These are phyloP conservation scores for Mycena floridula DNA, from an alignment of 768 basidiomycete genomes.

Conservation along the genomic window DNA sequence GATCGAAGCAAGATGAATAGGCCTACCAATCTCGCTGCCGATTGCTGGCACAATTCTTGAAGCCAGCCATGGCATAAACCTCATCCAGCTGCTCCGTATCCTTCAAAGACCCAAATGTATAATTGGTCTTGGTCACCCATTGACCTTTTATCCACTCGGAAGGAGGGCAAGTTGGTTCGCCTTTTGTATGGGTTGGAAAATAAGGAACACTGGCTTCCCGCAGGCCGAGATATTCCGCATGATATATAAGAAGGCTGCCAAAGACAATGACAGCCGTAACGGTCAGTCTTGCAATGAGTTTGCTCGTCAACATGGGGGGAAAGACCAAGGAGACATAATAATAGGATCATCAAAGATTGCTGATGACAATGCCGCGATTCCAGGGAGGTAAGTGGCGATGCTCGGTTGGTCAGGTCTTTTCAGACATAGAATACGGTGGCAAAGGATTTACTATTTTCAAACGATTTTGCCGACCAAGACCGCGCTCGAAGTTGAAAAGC, in stretches of 20 bases:
- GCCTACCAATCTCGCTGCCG: constrained; percentile 47
- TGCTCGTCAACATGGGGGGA: too few relatives aligned
- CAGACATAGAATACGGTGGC: too few relatives aligned
- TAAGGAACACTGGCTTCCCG: background rate
- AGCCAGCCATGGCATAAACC: constrained; percentile 31
- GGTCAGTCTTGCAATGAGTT: background rate
- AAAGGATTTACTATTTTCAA: too few relatives aligned
- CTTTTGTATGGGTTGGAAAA: background rate
- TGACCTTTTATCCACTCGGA: background rate
- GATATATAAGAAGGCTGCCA: background rate
- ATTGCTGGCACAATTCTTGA: constrained; percentile 54
- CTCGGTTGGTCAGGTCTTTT: too few relatives aligned
- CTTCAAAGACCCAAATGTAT: background rate
- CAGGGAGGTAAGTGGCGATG: too few relatives aligned
- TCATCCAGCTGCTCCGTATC: background rate
- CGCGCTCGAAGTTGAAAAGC: too few relatives aligned
- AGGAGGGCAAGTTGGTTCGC: background rate
- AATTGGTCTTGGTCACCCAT: background rate
- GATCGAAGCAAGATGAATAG: background rate
- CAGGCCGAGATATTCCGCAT: background rate
- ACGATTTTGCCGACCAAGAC: too few relatives aligned
- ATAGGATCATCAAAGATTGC: too few relatives aligned
- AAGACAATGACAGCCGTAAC: background rate
- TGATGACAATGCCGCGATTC: too few relatives aligned
- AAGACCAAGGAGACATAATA: too few relatives aligned